phyloP scores from a whole-genome alignment of 768 basidiomycete species.

The Lactarius sanguifluus region DNA sequence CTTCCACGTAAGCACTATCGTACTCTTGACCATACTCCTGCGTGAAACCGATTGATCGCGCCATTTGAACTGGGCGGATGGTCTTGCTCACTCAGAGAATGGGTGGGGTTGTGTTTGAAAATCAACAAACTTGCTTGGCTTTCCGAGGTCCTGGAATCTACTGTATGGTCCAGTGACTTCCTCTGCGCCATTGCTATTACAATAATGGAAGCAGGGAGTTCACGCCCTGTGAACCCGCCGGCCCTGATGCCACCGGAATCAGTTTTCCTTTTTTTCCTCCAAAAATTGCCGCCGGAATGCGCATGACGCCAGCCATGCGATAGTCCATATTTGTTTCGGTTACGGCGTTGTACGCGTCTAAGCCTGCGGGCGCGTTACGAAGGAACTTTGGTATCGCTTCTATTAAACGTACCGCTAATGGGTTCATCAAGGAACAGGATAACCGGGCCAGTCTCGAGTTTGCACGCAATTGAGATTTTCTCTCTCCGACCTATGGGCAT shows the following conservation, averaged over 20 bases:
- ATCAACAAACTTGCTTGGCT: not conserved
- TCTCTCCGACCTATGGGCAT: no score
- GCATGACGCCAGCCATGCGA: not conserved
- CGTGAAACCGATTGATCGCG: no score
- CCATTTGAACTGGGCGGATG: no score
- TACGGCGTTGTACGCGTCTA: slow-evolving; percentile 41
- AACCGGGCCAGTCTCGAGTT: slow-evolving; percentile 93
- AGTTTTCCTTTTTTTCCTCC: no score
- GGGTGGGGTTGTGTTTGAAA: not conserved
- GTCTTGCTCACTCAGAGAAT: no score
- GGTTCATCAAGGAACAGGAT: slow-evolving; percentile 97
- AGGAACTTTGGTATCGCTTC: not conserved
- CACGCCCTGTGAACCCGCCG: not conserved
- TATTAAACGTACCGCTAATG: slow-evolving; percentile 40
- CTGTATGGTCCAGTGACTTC: not conserved
- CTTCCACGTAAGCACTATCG: no score
- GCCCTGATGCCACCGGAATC: no score
- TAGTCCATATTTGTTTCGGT: not conserved
- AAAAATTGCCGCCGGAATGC: no score
- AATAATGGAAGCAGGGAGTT: not conserved
- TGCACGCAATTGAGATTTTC: slow-evolving; percentile 84
- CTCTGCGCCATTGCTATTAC: not conserved
- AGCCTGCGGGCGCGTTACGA: slow-evolving; percentile 47
- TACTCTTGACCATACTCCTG: no score
- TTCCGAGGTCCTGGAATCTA: not conserved